phyloP scores from a whole-genome alignment of 495 filamentous ascomycete genomes.

The Halenospora varia region DNA sequence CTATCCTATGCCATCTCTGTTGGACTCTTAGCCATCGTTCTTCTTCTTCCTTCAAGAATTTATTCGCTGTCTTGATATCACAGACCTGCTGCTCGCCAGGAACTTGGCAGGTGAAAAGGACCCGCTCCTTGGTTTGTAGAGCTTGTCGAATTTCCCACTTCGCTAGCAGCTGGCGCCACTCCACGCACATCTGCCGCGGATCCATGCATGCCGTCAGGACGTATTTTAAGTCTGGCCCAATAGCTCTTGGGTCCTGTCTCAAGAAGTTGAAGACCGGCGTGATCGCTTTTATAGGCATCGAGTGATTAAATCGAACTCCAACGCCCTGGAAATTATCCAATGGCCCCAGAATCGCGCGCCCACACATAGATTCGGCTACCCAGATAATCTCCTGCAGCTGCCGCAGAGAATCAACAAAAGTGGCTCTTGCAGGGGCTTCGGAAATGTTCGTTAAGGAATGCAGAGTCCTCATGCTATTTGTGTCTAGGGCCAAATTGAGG shows the following conservation, averaged over 20 bases:
- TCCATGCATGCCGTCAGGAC: neutral
- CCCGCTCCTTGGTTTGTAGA: neutral
- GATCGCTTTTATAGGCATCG: neutral
- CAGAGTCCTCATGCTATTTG: neutral
- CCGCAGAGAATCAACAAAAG: neutral
- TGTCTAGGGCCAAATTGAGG: neutral
- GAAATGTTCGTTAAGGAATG: neutral
- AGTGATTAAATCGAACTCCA: neutral
- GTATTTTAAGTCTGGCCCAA: neutral
- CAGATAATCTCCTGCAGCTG: neutral
- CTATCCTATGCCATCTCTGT: neutral
- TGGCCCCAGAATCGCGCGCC: neutral
- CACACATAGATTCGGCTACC: neutral
- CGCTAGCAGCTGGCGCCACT: neutral
- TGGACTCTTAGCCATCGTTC: neutral
- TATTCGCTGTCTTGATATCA: constrained; percentile 1
- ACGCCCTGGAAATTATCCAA: neutral
- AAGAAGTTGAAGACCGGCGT: neutral
- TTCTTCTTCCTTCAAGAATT: neutral
- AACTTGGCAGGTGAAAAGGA: neutral
- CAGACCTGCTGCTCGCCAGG: neutral
- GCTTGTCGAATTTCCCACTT: neutral
- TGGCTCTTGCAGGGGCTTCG: neutral
- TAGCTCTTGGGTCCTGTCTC: neutral
- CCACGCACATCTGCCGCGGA: neutral